These are phyloP conservation scores for Macrolepiota dolichaula DNA, from an alignment of 768 basidiomycete genomes.

Conservation along the genomic window DNA sequence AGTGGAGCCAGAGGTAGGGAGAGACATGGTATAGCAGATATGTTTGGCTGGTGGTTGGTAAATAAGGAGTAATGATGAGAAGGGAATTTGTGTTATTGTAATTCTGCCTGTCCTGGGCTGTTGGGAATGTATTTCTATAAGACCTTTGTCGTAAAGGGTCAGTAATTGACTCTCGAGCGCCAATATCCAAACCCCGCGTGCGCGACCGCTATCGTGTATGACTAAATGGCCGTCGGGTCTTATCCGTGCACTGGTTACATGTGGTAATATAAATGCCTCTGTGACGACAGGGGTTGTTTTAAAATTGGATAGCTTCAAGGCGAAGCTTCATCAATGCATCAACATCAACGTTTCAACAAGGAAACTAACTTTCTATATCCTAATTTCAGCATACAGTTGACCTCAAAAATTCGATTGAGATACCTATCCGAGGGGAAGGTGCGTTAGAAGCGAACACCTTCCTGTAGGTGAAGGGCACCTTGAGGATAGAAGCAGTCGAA, in stretches of 20 bases:
- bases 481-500: background rate
- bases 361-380: background rate
- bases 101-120: background rate
- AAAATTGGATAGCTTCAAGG: background rate
- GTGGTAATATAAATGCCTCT: background rate
- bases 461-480: background rate
- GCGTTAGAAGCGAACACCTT: background rate
- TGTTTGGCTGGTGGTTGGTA: background rate
- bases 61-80: background rate
- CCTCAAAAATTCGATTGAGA: background rate
- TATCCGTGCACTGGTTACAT: slow-evolving; percentile 20
- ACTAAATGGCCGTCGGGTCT: slow-evolving; percentile 19
- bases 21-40: background rate
- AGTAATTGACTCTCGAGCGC: background rate
- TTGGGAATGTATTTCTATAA: background rate
- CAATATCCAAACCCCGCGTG: background rate
- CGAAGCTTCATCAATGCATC: background rate
- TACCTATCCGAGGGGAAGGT: background rate
- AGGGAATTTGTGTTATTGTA: background rate
- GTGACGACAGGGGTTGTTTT: background rate
- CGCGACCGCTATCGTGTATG: background rate
- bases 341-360: background rate
- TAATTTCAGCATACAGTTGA: background rate
- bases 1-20: background rate
- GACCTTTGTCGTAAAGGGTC: background rate